phyloP scores from a whole-genome alignment of 2,329 filamentous ascomycete genomes.

The Neocucurbitaria cava region DNA sequence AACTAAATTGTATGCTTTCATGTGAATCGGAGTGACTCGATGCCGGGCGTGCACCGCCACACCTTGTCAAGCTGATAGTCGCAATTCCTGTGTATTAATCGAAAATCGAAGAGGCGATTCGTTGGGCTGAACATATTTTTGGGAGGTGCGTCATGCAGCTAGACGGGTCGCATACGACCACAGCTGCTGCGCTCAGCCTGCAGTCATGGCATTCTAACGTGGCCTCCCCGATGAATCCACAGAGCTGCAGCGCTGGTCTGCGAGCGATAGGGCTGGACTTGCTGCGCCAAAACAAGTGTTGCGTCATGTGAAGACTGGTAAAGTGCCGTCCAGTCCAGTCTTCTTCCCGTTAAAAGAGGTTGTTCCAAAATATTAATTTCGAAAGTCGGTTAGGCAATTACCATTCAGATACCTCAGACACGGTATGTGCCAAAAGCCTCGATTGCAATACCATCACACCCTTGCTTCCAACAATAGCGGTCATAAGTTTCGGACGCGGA shows the following conservation, averaged over 20 bases:
- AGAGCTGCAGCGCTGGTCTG: conserved; percentile 26
- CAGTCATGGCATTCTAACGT: conserved; percentile 43
- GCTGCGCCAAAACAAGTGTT: conserved; percentile 33
- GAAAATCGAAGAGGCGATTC: conserved; percentile 21
- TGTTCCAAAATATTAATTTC: conserved; percentile 3
- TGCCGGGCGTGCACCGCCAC: conserved; percentile 42
- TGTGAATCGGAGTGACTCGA: conserved; percentile 30
- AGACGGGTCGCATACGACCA: conserved; percentile 34
- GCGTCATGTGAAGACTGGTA: conserved; percentile 31
- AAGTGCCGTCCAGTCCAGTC: background rate
- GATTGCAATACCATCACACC: background rate
- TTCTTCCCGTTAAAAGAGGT: conserved; percentile 1
- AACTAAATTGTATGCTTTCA: conserved; percentile 23
- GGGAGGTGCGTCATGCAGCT: conserved; percentile 40
- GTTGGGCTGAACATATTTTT: conserved; percentile 40
- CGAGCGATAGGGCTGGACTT: conserved; percentile 29
- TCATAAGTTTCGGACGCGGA: conserved; percentile 31
- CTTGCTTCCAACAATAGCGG: conserved; percentile 2
- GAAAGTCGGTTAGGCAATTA: background rate
- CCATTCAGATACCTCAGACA: background rate
- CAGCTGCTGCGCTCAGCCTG: conserved; percentile 34
- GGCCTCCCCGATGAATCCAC: conserved; percentile 37
- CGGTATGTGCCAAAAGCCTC: background rate
- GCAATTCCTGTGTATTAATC: conserved; percentile 18
- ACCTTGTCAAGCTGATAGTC: conserved; percentile 18